Evolutionary conservation across 805 yeast genomes (phyloP).

Genomic region (Saturnispora dispora): DNA sequence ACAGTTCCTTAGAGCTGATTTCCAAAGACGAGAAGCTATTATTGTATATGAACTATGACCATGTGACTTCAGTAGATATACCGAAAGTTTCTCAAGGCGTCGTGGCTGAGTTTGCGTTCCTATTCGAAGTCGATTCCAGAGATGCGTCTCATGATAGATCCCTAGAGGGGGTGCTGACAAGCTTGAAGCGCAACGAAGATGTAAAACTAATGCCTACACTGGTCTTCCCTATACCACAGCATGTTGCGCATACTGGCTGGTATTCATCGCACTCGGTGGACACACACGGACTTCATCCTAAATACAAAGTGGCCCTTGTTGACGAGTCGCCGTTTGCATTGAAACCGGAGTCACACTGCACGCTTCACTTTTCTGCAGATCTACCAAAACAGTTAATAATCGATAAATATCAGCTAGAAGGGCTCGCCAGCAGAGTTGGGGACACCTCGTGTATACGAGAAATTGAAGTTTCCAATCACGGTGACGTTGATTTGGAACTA

Average conservation of each 20-base stretch:
- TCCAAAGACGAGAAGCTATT: background rate
- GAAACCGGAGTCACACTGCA: background rate
- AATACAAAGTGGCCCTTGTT: conserved; percentile 13
- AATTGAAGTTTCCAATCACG: conserved; percentile 13
- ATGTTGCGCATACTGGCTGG: conserved; percentile 13
- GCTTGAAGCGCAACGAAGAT: conserved; percentile 2
- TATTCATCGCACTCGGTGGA: conserved; percentile 13
- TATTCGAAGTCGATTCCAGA: background rate
- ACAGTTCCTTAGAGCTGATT: conserved; percentile 1
- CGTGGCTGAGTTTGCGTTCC: conserved; percentile 1
- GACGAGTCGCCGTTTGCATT: background rate
- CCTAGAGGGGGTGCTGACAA: conserved; percentile 8
- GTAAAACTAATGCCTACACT: conserved; percentile 18
- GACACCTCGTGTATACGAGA: conserved; percentile 6
- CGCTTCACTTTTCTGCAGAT: conserved; percentile 6
- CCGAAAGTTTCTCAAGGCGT: background rate
- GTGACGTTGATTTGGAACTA: conserved; percentile 23
- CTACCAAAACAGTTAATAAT: conserved; percentile 22
- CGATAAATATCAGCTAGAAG: conserved; percentile 22
- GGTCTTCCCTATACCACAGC: conserved; percentile 18
- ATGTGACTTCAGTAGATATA: background rate
- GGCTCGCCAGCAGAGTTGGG: background rate
- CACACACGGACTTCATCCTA: conserved; percentile 23
- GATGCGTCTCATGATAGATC: conserved; percentile 6
- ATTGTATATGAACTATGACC: background rate